Evolutionary conservation across 805 yeast species (phyloP).

Genomic region (Yarrowia bubula): DNA sequence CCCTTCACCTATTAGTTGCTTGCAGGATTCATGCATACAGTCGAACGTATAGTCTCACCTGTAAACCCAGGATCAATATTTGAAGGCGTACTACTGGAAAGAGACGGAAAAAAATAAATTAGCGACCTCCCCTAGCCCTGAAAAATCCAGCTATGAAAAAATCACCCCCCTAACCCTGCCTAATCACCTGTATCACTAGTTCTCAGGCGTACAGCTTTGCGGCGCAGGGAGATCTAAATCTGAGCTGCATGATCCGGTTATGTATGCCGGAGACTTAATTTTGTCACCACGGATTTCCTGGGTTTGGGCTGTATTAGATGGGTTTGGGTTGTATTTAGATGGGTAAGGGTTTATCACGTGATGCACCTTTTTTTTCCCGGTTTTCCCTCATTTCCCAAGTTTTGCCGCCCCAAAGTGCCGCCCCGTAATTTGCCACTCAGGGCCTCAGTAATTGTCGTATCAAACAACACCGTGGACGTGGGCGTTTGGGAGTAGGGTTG

Average conservation of each 20-base stretch:
- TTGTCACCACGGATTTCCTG: no score
- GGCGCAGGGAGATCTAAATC: constrained; percentile 1
- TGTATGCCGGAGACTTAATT: neutral
- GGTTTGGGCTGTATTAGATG: no score
- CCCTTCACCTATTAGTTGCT: neutral
- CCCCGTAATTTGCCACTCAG: neutral
- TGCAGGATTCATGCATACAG: no score
- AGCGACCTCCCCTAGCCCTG: neutral
- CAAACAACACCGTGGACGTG: neutral
- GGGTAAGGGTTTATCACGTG: no score
- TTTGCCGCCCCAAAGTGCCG: neutral
- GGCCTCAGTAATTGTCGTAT: neutral
- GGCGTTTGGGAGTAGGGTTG: neutral
- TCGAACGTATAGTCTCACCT: neutral
- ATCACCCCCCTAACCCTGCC: neutral
- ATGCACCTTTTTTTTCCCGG: no score
- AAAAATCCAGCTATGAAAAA: neutral
- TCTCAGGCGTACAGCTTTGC: neutral
- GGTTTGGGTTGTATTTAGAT: neutral
- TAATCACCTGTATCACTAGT: neutral
- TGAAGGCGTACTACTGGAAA: neutral
- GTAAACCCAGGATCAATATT: neutral
- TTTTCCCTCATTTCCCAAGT: neutral
- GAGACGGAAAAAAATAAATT: neutral
- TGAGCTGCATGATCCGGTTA: constrained; percentile 17